Evolutionary conservation across 1,284 basidiomycete genomes (phyloP), one percentile per base, ranked within the genome.

Genomic region (Gomphus bonarii): DNA sequence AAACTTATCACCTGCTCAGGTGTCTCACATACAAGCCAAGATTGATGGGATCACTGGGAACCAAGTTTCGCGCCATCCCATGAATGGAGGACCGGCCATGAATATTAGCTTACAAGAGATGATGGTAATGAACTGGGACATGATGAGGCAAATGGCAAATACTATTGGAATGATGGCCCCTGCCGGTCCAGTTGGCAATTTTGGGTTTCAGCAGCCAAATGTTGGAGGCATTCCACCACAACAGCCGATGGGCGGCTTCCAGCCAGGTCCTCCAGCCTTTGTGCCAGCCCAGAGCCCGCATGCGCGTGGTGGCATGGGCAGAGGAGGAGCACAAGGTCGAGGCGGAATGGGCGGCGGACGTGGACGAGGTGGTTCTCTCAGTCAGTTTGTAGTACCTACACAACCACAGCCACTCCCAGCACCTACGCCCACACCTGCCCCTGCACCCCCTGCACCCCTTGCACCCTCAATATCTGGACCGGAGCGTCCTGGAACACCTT

Each of bases 101-200:
- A 88, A 85, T 63, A 64, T 89, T 62, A 72, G 86, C 72, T 66
- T 89, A 59, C 87, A 90, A 69, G 88, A 90, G 69, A 84, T 90
- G 76, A 84, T 90, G 81, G 84, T 88, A 81, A 86, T 77, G 50
- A 88, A 85, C 64, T 84, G 85, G 46, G 59, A 60, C 22, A 58
- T 64, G 43, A 63, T 63, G 63, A 54, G 58, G 28, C 63, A 64
- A 51, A 63, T 64, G 62, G 60, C 58, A 25, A 57, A 78, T 68
- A 85, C 89, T 67, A 88, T 90, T 85, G 84, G 86, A 46, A 74
- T 90, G 63, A 89, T 90, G 86, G 81, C 84, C 20, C 82, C 73
- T 86, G 63, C 80, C 78, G 77, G 79, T 36, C 67, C 72, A 18
- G 70, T 75, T 20, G 74, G 11, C 76, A 81, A 65, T 79, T 80